phyloP scores from a whole-genome alignment of 768 basidiomycete genomes.

The Panaeolus papilionaceus region DNA sequence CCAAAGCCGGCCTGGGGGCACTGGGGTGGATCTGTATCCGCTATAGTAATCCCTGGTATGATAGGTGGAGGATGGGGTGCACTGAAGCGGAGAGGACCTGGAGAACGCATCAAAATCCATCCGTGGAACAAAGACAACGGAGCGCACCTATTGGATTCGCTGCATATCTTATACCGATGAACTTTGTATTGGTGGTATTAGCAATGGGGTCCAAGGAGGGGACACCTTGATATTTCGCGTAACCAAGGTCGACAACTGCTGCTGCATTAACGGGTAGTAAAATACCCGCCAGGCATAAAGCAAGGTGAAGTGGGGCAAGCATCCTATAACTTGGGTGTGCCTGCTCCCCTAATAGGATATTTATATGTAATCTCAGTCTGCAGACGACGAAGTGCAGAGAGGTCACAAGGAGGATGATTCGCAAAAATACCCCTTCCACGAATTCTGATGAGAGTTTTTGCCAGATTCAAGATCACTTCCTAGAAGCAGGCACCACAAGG shows the following conservation, averaged over 20 bases:
- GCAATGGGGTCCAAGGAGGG: conserved; percentile 25
- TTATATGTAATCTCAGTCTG: not conserved
- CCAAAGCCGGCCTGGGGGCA: conserved; percentile 41
- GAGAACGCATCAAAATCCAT: not conserved
- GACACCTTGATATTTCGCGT: conserved; percentile 49
- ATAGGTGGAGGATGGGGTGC: conserved; percentile 37
- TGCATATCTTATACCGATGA: conserved; percentile 55
- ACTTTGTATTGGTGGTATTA: conserved; percentile 40
- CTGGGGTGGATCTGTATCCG: conserved; percentile 35
- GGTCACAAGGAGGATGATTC: not conserved
- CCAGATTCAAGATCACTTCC: too few relatives aligned
- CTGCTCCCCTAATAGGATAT: not conserved
- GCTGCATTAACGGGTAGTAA: conserved; percentile 15
- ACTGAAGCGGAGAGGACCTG: conserved; percentile 42
- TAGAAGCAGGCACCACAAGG: too few relatives aligned
- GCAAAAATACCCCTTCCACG: not conserved
- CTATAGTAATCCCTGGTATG: conserved; percentile 36
- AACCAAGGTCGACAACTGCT: conserved; percentile 48
- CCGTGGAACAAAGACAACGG: not conserved
- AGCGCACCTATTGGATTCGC: conserved; percentile 50
- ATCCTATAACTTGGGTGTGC: not conserved
- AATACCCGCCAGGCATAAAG: not conserved
- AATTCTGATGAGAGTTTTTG: not conserved
- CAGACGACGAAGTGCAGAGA: not conserved
- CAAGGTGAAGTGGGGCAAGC: not conserved